Evolutionary conservation across 2,329 filamentous ascomycete genomes (phyloP).

Genomic region (Fusarium foetens): DNA sequence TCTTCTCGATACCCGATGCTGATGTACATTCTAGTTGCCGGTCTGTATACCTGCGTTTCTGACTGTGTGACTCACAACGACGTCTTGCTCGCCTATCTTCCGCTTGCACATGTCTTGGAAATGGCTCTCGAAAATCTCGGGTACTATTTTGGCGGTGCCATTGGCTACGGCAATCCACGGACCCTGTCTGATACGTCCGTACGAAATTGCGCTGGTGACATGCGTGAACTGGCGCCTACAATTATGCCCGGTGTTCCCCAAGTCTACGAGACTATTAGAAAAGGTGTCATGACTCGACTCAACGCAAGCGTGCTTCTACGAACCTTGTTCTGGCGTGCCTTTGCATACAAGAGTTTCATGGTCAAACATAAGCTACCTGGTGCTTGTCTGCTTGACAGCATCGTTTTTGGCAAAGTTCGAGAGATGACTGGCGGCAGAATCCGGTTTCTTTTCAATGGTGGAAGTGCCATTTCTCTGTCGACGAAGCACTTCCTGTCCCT

Average conservation of each 20-base stretch:
- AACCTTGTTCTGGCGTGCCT: conserved; percentile 80
- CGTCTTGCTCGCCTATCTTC: conserved; percentile 86
- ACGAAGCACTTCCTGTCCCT: conserved; percentile 92
- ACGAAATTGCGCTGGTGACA: conserved; percentile 90
- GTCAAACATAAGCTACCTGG: conserved; percentile 70
- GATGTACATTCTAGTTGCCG: conserved; percentile 66
- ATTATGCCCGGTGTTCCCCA: conserved; percentile 94
- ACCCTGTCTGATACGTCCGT: conserved; percentile 88
- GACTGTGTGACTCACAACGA: conserved; percentile 81
- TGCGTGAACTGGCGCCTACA: conserved; percentile 87
- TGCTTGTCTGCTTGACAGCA: conserved; percentile 75
- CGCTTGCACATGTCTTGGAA: conserved; percentile 94
- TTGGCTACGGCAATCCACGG: conserved; percentile 90
- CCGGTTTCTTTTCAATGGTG: conserved; percentile 91
- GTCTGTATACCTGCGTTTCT: conserved; percentile 80
- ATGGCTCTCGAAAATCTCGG: conserved; percentile 93
- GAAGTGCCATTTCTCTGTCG: conserved; percentile 87
- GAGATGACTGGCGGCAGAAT: conserved; percentile 87
- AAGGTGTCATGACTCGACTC: conserved; percentile 85
- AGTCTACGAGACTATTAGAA: conserved; percentile 96
- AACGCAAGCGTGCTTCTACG: conserved; percentile 74
- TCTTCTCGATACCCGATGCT: no score
- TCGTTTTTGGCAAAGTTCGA: conserved; percentile 92
- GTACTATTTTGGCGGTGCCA: conserved; percentile 85
- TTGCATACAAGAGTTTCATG: conserved; percentile 67